Evolutionary conservation across 345 rosid species (phyloP), one percentile per base, ranked within the genome.

Genomic region (Dipteronia sinensis): DNA sequence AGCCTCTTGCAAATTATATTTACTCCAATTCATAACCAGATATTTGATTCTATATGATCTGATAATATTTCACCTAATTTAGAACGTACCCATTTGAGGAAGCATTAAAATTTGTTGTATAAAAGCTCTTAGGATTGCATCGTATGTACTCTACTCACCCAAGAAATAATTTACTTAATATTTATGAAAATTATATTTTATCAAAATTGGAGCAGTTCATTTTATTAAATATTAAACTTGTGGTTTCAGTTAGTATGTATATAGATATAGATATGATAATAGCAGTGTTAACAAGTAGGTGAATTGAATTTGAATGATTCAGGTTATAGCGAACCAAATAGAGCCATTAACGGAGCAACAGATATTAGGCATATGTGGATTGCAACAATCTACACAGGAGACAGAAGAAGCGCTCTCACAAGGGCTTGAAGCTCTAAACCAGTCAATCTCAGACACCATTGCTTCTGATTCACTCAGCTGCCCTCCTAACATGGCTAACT

Each of bases 291-390:
- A 29, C 7, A 13, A 65, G 42, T 40, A 12, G 9, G 25, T 29
- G 6, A 64, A 23, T 34, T 34, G 38, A 34, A 34, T 34, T 51
- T 31, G 22, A 15, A 23, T n/a, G 22, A 47, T 55, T 74, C 84
- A 96, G 99, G 87, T 96, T 12, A 76, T 89, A 72, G 56, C 89
- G 82, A 89, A 72, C 78, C 94, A 94, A 56, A 85, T 97, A 1
- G 99, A 97, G 87, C 94, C 95, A 70, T 73, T 97, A 67, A 88
- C 91, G 23, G 98, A 97, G 87, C 98, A 92, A 69, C 99, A 97
- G 47, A 88, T 97, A 65, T 64, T 97, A 55, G 99, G 96, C 3
- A 88, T 94, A 75, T 97, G 93, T 71, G 98, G 92, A 6, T 56
- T 97, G 76, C 99, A 97, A 62, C 98, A 90, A 70, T 91, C 99